These are phyloP conservation scores for Cladosporium sp. DNA, from an alignment of 2,329 filamentous ascomycete genomes.

Conservation along the genomic window DNA sequence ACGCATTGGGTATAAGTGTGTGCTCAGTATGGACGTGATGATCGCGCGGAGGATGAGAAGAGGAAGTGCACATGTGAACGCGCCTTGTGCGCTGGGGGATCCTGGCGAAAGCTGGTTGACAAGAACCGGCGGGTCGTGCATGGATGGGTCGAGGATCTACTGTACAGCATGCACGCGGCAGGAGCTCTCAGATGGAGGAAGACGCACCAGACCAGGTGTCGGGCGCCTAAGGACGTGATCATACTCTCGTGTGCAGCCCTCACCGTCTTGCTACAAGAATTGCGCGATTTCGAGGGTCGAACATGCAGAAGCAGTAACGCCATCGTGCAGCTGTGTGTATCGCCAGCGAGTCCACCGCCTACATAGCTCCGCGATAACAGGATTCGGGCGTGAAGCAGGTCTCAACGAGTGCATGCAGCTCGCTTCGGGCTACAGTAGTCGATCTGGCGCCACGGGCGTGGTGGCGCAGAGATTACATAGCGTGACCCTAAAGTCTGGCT, in stretches of 20 bases:
- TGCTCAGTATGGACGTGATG: not conserved
- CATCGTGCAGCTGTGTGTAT: not conserved
- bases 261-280: not conserved
- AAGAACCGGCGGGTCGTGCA: conserved; percentile 1
- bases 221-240: no score
- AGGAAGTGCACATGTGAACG: not conserved
- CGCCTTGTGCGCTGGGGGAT: not conserved
- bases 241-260: not conserved
- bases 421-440: not conserved
- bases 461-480: conserved; percentile 10
- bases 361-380: not conserved
- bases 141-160: not conserved
- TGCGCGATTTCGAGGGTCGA: not conserved
- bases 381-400: not conserved
- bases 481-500: conserved; percentile 1
- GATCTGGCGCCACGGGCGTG: conserved; percentile 1
- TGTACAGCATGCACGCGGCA: not conserved
- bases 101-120: not conserved
- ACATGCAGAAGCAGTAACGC: not conserved
- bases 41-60: not conserved
- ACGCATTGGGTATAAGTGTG: not conserved
- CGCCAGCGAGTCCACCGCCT: not conserved
- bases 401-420: conserved; percentile 4
- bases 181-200: not conserved
- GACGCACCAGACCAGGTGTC: not conserved